Percentiles rank a stretch among this genome's conserved stretches.
Conservation (phyloP, 345 rosid genomes). For the Populus davidiana region DNA sequence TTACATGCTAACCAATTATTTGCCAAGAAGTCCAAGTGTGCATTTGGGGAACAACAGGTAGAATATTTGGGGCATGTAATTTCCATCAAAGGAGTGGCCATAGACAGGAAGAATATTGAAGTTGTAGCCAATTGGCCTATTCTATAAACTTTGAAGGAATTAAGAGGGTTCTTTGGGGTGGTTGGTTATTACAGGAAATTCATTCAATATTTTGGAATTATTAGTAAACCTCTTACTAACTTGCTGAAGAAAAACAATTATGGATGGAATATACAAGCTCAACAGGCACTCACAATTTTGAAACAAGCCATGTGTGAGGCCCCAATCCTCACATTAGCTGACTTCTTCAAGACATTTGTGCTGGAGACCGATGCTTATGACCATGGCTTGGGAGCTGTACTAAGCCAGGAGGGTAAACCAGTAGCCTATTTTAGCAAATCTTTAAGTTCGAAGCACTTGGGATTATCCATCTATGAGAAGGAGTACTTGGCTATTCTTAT, state of each 20-base stretch:
- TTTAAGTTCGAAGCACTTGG: background rate
- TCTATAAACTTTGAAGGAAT: background rate
- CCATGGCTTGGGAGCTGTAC: background rate
- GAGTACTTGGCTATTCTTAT: background rate
- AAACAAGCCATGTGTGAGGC: background rate
- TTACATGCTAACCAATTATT: background rate
- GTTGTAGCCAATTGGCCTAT: background rate
- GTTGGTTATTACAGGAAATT: background rate
- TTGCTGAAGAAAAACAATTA: background rate
- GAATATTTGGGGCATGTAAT: background rate
- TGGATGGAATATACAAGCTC: background rate
- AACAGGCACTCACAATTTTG: background rate
- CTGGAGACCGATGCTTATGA: background rate
- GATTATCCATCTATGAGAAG: background rate
- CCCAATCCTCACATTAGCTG: background rate
- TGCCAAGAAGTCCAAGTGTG: background rate
- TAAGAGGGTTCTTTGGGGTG: background rate
- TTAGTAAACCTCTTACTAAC: background rate
- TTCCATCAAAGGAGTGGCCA: background rate
- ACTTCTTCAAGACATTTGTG: background rate
- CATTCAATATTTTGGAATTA: background rate
- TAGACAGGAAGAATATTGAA: background rate
- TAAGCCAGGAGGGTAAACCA: background rate
- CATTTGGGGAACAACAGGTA: background rate
- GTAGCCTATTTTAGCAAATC: background rate